Base-by-base conservation (phyloP, 2,329 filamentous ascomycete species). In the Cladophialophora carrionii region DNA sequence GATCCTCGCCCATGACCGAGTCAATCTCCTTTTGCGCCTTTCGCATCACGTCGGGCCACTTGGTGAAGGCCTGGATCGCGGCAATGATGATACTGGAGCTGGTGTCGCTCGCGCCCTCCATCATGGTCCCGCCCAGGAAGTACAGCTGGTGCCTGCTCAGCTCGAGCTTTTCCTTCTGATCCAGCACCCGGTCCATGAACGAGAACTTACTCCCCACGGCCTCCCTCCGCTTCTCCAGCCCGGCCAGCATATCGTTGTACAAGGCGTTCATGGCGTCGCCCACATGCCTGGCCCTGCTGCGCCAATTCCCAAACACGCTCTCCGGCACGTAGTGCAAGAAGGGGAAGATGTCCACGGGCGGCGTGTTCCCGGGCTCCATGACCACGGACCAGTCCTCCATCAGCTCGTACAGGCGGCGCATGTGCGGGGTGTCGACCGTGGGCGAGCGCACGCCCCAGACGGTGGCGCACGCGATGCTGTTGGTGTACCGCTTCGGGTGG, bases 301-400 rank as follows among this genome's bases (percentile, higher is more conserved):
- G 71, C 74, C 78, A 83, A 61, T 79, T 78, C 0, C 75, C 74
- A 53, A 80, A 77, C 1, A 81, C 46, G 0, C 60, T 59, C 61
- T 82, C 73, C 0, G 82, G 82, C 9, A 83, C 67, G 4, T 69
- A 75, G 46, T 81, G 77, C 9, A 84, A 70, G 29, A 78, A 73
- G 0, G 82, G 79, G 59, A 80, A 81, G 43, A 80, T 74, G 58
- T 84, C 82, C 0, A 84, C 78, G 0, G 82, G 82, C 0, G 82
- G 82, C 0, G 80, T 83, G 12, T 77, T 78, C 0, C 81, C 82
- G 0, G 77, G 74, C 68, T 83, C 82, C 73, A 82, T 76, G 0
- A 82, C 74, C 51, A 76, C 73, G 2, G 78, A 77, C 78, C 78
- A 82, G 12, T 76, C 71, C 57, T 80, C 78, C 78, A 81, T 79